Evolutionary conservation across 1,284 basidiomycete genomes (phyloP).

Genomic region (Trametes polyzona): DNA sequence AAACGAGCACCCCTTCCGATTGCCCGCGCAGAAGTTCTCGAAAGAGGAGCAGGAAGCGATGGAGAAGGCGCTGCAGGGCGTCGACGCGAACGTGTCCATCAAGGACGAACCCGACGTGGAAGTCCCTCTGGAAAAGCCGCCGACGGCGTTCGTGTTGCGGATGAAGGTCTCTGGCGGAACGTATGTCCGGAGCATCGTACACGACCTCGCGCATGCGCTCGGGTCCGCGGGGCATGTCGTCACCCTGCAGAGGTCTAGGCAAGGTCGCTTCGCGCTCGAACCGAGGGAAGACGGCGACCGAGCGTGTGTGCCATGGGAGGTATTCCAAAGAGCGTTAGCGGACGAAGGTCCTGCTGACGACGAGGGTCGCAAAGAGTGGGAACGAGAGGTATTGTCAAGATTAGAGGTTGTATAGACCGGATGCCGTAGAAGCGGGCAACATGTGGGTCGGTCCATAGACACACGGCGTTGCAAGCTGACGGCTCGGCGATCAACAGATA

Average conservation of each 20-base stretch:
- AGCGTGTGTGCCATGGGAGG: constrained; percentile 77
- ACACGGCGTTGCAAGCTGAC: not conserved
- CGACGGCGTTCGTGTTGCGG: constrained; percentile 83
- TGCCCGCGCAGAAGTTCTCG: constrained; percentile 74
- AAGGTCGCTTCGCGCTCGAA: constrained; percentile 76
- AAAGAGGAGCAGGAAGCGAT: constrained; percentile 74
- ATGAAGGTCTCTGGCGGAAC: constrained; percentile 97
- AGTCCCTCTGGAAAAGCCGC: constrained; percentile 47
- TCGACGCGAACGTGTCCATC: constrained; percentile 36
- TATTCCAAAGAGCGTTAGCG: constrained; percentile 69
- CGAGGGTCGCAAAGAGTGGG: constrained; percentile 74
- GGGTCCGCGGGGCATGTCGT: constrained; percentile 92
- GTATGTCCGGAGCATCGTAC: constrained; percentile 93
- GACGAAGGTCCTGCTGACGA: constrained; percentile 57
- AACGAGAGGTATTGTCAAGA: constrained; percentile 65
- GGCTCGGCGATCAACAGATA: not conserved
- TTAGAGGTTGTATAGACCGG: constrained; percentile 52
- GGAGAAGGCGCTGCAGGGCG: constrained; percentile 61
- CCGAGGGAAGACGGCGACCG: constrained; percentile 46
- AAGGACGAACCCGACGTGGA: constrained; percentile 41
- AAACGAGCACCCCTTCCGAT: constrained; percentile 63
- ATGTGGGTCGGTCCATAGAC: not conserved
- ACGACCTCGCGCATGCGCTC: constrained; percentile 84
- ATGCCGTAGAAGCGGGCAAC: not conserved
- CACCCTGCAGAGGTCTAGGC: constrained; percentile 82